phyloP scores from a whole-genome alignment of 2,329 filamentous ascomycete species.

The Diaporthe velutina region DNA sequence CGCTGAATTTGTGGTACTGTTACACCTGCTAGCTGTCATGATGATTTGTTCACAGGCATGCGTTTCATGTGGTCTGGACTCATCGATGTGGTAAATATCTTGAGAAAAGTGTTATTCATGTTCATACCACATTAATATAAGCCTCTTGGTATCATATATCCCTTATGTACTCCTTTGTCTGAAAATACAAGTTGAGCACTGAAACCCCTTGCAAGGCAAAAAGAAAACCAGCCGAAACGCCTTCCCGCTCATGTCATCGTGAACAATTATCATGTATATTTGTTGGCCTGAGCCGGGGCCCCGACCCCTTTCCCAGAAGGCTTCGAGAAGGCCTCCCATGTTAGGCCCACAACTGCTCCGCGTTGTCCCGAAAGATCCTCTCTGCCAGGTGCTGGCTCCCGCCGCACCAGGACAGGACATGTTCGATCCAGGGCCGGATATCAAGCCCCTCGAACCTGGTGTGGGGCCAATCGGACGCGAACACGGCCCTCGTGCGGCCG shows the following conservation, averaged over 20 bases:
- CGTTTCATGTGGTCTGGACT: neutral
- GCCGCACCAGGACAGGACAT: slow-evolving; percentile 65
- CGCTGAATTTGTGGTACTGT: neutral
- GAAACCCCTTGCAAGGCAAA: neutral
- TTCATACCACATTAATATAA: slow-evolving; percentile 16
- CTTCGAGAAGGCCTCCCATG: no score
- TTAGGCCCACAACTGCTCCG: slow-evolving; percentile 60
- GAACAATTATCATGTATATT: neutral
- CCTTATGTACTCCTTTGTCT: neutral
- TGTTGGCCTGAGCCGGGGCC: neutral
- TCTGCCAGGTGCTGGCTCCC: slow-evolving; percentile 58
- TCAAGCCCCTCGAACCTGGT: slow-evolving; percentile 71
- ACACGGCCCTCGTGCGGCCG: slow-evolving; percentile 40
- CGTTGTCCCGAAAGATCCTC: slow-evolving; percentile 67
- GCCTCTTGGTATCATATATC: slow-evolving; percentile 22
- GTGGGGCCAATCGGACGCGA: slow-evolving; percentile 46
- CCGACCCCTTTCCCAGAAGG: neutral
- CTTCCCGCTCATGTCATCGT: slow-evolving; percentile 31
- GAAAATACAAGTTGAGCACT: neutral
- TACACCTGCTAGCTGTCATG: neutral
- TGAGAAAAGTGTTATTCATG: neutral
- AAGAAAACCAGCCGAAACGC: slow-evolving; percentile 5
- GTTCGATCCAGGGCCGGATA: slow-evolving; percentile 66
- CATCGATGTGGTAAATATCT: neutral
- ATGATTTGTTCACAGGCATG: neutral